Evolutionary conservation across 345 rosid genomes (phyloP), one percentile per base, ranked within the genome.

Genomic region (Eucalyptus cladocalyx): DNA sequence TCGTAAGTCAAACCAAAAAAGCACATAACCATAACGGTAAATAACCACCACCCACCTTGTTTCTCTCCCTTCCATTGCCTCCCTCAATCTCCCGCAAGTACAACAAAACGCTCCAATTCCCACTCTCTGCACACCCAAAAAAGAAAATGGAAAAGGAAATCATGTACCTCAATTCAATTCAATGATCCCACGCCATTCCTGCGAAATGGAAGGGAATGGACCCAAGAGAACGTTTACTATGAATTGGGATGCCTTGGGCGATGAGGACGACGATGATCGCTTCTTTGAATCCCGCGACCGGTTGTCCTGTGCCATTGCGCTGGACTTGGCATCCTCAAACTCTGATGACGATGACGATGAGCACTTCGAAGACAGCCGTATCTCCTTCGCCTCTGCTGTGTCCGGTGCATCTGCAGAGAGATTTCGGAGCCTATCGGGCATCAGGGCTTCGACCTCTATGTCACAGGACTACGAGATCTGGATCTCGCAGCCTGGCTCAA

Each of bases 401-500:
- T 92, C 98, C 19, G 88, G 94, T 37, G 60, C n/a, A 32, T 88
- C 91, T 40, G 90, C 83, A 19, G 45, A 90, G 9, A 87, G 90
- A 34, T 92, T 60, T 72, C 93, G 93, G 3, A 91, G 80, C 80
- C 87, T 89, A 80, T 90, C 89, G 7, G 67, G 90, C 37, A 56
- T 88, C 12, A 30, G 88, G 19, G 88, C 89, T 8, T 88, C 89
- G 4, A 88, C 93, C 0, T 62, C 93, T 53, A 86, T 89, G 86
- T 87, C 92, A 11, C 95, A 93, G 26, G 95, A 97, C 24, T 98
- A 98, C 87, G 93, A 97, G 76, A 87, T 97, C 23, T 98, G 99
- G 98, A 95, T 94, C 98, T 89, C 97, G n/a, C 95, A 96, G 18
- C 99, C 99, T 6, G 97, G 97, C 7, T 95, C 99, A 40, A 94